These are phyloP conservation scores for Sherardia arvensis DNA, from an alignment of 257 asterid genomes.

Conservation along the genomic window DNA sequence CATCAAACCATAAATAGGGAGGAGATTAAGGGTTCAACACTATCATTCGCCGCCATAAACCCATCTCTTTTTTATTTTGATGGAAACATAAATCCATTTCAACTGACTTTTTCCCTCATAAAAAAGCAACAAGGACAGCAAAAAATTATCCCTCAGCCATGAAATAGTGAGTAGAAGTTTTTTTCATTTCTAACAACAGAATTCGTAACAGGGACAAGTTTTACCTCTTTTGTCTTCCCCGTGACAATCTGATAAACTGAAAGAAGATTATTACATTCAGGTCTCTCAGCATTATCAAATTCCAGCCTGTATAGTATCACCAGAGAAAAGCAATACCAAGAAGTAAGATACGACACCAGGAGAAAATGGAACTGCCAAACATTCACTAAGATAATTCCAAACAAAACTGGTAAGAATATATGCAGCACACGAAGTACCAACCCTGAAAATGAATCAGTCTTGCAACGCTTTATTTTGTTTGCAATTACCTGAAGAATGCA, in stretches of 20 bases:
- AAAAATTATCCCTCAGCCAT: neutral
- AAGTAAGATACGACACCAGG: slow-evolving; percentile 6
- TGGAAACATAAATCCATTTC: neutral
- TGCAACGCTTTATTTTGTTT: slow-evolving; percentile 90
- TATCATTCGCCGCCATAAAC: no score
- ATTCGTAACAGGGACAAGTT: neutral
- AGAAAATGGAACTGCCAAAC: slow-evolving; percentile 1
- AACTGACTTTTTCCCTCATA: neutral
- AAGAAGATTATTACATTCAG: slow-evolving; percentile 92
- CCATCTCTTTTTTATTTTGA: no score
- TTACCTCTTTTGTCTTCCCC: slow-evolving; percentile 85
- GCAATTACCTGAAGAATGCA: slow-evolving; percentile 52
- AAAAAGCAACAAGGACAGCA: neutral
- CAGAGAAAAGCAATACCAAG: slow-evolving; percentile 8
- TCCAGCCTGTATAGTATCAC: slow-evolving; percentile 52
- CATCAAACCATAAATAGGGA: neutral
- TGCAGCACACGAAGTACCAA: slow-evolving; percentile 19
- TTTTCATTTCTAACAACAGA: neutral
- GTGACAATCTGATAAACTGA: slow-evolving; percentile 80
- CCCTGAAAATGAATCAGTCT: slow-evolving; percentile 88
- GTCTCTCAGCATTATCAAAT: slow-evolving; percentile 86
- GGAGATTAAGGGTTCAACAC: neutral
- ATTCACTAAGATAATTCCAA: slow-evolving; percentile 2
- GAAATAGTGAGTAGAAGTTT: neutral
- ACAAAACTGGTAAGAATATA: neutral